Conservation (phyloP, 2,329 filamentous ascomycete genomes). For the Davidsoniella australis region DNA sequence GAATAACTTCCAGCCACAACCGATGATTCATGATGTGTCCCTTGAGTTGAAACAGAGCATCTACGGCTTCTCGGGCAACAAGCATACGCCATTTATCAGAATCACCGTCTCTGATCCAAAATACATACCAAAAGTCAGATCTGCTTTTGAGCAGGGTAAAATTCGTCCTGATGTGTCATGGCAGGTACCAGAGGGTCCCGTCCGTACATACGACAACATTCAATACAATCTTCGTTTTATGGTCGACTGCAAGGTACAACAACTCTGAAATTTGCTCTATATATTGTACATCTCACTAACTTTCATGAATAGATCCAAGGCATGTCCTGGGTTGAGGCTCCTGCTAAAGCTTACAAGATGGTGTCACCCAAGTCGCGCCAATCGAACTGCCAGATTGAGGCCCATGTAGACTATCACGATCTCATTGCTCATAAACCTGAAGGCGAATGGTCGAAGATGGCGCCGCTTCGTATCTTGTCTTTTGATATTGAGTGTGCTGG, state of each 20-base stretch:
- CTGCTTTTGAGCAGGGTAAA: constrained; percentile 53
- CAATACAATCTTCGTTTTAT: constrained; percentile 93
- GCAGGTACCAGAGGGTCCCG: constrained; percentile 48
- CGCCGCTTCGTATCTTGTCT: constrained; percentile 76
- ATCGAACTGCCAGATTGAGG: constrained; percentile 94
- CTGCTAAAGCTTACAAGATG: constrained; percentile 54
- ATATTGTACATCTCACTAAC: constrained; percentile 13
- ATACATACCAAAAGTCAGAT: constrained; percentile 59
- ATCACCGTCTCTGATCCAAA: constrained; percentile 85
- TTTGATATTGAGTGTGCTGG: constrained; percentile 99
- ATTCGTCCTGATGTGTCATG: constrained; percentile 88
- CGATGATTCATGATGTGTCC: constrained; percentile 62
- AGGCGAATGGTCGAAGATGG: constrained; percentile 96
- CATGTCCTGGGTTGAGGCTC: constrained; percentile 94
- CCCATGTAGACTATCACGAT: constrained; percentile 63
- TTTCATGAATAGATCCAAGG: constrained; percentile 47
- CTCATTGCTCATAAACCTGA: constrained; percentile 75
- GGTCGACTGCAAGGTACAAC: constrained; percentile 72
- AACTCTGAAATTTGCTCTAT: too few relatives aligned
- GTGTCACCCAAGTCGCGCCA: constrained; percentile 50
- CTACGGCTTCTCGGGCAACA: constrained; percentile 86
- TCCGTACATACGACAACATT: constrained; percentile 89
- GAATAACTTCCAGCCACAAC: constrained; percentile 47
- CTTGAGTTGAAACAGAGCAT: constrained; percentile 80
- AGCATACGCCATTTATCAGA: constrained; percentile 81